Conservation (phyloP, 306 rosid species). For the Benincasa hispida region DNA sequence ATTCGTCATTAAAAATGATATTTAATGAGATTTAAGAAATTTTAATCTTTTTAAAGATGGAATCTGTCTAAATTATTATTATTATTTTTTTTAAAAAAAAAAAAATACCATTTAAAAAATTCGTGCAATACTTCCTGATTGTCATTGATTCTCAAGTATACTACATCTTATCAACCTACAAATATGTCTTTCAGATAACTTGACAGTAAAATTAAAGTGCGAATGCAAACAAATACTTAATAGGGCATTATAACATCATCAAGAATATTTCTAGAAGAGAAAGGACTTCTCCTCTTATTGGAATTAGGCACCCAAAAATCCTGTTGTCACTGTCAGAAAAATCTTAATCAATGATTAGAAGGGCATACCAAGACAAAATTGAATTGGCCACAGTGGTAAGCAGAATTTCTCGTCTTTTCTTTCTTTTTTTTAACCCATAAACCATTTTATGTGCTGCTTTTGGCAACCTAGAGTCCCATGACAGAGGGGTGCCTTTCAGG, state of each 20-base stretch:
- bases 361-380: neutral
- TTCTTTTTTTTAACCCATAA: neutral
- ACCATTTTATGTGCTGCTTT: neutral
- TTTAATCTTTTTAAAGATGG: neutral
- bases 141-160: neutral
- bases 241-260: neutral
- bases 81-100: neutral
- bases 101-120: neutral
- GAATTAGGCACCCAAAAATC: conserved; percentile 5
- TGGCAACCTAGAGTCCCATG: neutral
- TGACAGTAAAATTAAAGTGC: neutral
- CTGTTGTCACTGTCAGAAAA: neutral
- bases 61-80: neutral
- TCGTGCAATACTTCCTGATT: neutral
- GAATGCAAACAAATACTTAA: neutral
- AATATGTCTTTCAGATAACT: neutral
- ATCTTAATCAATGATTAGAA: neutral
- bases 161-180: neutral
- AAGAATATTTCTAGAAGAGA: conserved; percentile 5
- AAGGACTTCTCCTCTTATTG: conserved; percentile 1
- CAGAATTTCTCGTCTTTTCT: neutral
- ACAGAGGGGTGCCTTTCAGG: neutral
- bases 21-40: neutral
- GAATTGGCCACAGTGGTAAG: neutral
- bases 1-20: neutral